Evolutionary conservation across 768 basidiomycete genomes (phyloP).

Genomic region (Nidula microcarpa): DNA sequence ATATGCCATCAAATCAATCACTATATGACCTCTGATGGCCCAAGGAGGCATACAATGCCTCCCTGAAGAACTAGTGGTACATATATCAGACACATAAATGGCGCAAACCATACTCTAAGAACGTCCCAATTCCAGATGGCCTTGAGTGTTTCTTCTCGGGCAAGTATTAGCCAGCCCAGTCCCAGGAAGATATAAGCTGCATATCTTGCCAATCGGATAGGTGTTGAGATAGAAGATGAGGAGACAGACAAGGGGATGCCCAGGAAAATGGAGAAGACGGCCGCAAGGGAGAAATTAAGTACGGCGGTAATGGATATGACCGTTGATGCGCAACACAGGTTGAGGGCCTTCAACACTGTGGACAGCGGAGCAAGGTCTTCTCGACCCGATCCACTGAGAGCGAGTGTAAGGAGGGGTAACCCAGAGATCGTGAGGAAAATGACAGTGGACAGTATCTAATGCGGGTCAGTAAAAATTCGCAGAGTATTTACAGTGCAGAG

Average conservation of each 20-base stretch:
- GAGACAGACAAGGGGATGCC: constrained; percentile 60
- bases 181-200: constrained; percentile 43
- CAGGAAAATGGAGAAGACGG: constrained; percentile 60
- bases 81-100: constrained; percentile 79
- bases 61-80: constrained; percentile 72
- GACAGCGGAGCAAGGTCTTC: constrained; percentile 33
- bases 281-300: constrained; percentile 90
- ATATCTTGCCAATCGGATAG: constrained; percentile 23
- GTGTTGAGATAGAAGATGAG: constrained; percentile 20
- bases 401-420: constrained; percentile 26
- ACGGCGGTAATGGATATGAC: constrained; percentile 83
- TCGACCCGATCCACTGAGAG: constrained; percentile 4
- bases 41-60: constrained; percentile 49
- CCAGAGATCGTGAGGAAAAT: constrained; percentile 23
- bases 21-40: constrained; percentile 13
- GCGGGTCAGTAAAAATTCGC: neutral
- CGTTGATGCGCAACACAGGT: constrained; percentile 81
- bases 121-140: constrained; percentile 78
- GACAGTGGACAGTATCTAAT: constrained; percentile 17
- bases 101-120: constrained; percentile 78
- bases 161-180: constrained; percentile 56
- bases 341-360: constrained; percentile 63
- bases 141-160: constrained; percentile 38
- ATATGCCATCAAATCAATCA: neutral
- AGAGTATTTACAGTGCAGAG: neutral